phyloP scores from a whole-genome alignment of 2,329 filamentous ascomycete species.

The Paraconiothyrium sp. region DNA sequence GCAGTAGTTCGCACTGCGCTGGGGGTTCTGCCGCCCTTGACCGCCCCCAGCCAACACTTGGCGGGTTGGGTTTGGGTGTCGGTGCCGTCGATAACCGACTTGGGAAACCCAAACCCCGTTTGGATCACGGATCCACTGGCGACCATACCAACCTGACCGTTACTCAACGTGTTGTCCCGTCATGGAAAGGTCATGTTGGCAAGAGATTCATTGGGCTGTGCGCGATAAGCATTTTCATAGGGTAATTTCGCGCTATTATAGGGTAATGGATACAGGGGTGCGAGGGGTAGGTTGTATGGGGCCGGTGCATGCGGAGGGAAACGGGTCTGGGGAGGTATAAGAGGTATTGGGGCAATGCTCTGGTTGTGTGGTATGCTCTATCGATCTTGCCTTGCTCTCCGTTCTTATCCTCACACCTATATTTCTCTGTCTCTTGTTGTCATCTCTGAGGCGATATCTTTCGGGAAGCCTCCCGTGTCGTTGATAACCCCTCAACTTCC shows the following conservation, averaged over 20 bases:
- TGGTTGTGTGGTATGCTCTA: not conserved
- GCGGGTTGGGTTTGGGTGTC: not conserved
- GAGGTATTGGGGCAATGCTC: conserved; percentile 1
- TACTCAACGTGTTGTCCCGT: conserved; percentile 21
- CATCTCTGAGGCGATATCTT: not conserved
- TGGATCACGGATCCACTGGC: conserved; percentile 24
- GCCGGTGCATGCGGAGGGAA: conserved; percentile 2
- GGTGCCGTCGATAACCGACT: conserved; percentile 43
- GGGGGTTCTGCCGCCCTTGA: conserved; percentile 5
- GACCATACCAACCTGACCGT: not conserved
- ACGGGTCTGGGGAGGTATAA: conserved; percentile 13
- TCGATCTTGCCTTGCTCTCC: not conserved
- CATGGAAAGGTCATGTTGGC: conserved; percentile 32
- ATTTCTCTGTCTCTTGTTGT: not conserved
- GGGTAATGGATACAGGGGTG: conserved; percentile 45
- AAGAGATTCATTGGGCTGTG: conserved; percentile 9
- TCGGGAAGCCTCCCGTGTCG: not conserved
- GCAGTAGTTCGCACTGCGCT: conserved; percentile 10
- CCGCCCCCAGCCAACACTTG: not conserved
- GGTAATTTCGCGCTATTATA: conserved; percentile 46
- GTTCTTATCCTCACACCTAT: not conserved
- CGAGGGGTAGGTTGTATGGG: conserved; percentile 14
- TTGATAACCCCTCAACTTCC: not conserved
- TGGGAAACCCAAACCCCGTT: conserved; percentile 40
- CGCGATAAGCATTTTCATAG: conserved; percentile 38